These are phyloP conservation scores for Magnaporthales sp. DNA, from an alignment of 2,329 filamentous ascomycete species.

Conservation along the genomic window DNA sequence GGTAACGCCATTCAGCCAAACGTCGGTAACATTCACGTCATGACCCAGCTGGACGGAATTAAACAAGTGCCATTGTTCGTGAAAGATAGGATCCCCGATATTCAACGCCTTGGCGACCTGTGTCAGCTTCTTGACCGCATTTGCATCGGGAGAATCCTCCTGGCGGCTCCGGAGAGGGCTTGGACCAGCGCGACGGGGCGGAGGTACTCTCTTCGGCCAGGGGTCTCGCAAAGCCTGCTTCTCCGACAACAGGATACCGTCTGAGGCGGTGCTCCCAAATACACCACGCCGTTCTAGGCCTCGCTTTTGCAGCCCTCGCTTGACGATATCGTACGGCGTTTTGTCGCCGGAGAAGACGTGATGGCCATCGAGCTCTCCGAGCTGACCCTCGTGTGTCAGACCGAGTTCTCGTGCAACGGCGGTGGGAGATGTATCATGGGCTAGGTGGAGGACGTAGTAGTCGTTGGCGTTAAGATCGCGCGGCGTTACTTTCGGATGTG, in stretches of 20 bases:
- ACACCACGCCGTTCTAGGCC: conserved; percentile 27
- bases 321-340: conserved; percentile 49
- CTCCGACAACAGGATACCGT: conserved; percentile 67
- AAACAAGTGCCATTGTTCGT: conserved; percentile 90
- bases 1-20: conserved; percentile 87
- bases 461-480: conserved; percentile 75
- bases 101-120: conserved; percentile 56
- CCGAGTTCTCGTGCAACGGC: conserved; percentile 66
- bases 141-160: conserved; percentile 19
- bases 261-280: conserved; percentile 47
- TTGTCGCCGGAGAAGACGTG: conserved; percentile 76
- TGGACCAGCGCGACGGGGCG: conserved; percentile 15
- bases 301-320: conserved; percentile 53
- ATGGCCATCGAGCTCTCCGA: conserved; percentile 72
- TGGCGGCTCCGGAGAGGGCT: conserved; percentile 10
- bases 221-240: conserved; percentile 54
- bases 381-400: conserved; percentile 68
- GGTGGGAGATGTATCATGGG: conserved; percentile 53
- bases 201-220: conserved; percentile 43
- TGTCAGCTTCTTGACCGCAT: conserved; percentile 48
- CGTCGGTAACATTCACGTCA: conserved; percentile 90
- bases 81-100: conserved; percentile 85
- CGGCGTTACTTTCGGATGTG: conserved; percentile 37
- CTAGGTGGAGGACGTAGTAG: conserved; percentile 87
- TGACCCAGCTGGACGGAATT: conserved; percentile 76